Conservation (phyloP, 495 filamentous ascomycete species). For the Penicillium macrosclerotiorum region DNA sequence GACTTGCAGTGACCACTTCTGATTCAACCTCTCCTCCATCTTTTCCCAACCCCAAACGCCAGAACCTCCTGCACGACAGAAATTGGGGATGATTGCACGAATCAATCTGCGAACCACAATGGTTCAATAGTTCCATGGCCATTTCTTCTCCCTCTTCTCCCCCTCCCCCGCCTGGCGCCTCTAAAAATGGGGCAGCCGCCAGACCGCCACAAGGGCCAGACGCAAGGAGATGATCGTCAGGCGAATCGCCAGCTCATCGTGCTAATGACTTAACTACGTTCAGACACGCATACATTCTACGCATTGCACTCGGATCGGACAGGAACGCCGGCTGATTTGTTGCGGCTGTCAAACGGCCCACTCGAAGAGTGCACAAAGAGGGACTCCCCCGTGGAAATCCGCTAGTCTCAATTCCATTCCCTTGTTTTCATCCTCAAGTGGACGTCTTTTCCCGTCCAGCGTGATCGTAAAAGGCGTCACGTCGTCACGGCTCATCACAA, state of each 20-base stretch:
- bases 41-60: not conserved
- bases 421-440: constrained; percentile 1
- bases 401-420: constrained; percentile 6
- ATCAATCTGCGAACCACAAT: no score
- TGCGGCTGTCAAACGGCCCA: constrained; percentile 8
- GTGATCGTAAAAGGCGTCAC: not conserved
- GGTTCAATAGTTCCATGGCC: constrained; percentile 2
- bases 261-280: constrained; percentile 12
- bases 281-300: constrained; percentile 16
- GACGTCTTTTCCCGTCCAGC: not conserved
- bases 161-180: constrained; percentile 7
- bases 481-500: not conserved
- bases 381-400: not conserved
- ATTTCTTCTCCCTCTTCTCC: constrained; percentile 7
- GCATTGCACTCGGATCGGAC: constrained; percentile 15
- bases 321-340: constrained; percentile 18
- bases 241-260: constrained; percentile 26
- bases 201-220: constrained; percentile 26
- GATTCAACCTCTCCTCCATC: not conserved
- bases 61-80: constrained; percentile 4
- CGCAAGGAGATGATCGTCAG: constrained; percentile 25
- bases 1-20: no score
- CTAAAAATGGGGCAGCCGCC: constrained; percentile 10
- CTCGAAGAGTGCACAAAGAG: constrained; percentile 10
- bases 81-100: no score